Conservation (phyloP, 2,329 filamentous ascomycete genomes). For the Xylariaceae sp. region DNA sequence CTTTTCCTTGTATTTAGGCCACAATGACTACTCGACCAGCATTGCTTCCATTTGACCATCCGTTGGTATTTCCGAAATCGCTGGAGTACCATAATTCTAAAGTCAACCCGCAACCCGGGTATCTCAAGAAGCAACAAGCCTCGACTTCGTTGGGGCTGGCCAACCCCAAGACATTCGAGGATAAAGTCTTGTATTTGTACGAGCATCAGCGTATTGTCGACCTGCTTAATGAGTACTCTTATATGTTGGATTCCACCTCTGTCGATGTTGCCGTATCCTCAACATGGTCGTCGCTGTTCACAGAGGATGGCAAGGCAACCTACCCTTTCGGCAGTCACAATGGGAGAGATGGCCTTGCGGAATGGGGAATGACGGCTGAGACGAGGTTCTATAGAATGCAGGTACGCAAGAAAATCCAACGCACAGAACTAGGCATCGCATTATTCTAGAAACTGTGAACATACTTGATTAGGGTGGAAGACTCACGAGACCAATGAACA, state of each 20-base stretch:
- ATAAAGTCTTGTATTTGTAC: conserved; percentile 1
- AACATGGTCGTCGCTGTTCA: conserved; percentile 3
- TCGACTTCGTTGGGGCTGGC: background rate
- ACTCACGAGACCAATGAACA: background rate
- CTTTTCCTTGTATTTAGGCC: background rate
- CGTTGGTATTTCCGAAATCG: conserved; percentile 1
- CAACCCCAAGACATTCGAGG: background rate
- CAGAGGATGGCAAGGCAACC: conserved; percentile 1
- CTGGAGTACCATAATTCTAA: background rate
- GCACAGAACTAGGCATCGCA: too few relatives aligned
- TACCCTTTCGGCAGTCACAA: conserved; percentile 6
- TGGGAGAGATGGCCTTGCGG: conserved; percentile 1
- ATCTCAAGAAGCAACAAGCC: background rate
- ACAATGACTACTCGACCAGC: background rate
- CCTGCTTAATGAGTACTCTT: conserved; percentile 2
- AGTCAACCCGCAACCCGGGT: conserved; percentile 7
- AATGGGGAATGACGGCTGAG: conserved; percentile 6
- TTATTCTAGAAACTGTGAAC: too few relatives aligned
- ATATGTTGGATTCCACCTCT: background rate
- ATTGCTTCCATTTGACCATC: conserved; percentile 4
- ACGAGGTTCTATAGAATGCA: conserved; percentile 6
- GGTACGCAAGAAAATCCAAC: background rate
- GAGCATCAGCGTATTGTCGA: conserved; percentile 5
- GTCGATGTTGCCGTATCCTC: background rate
- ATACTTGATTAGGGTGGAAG: too few relatives aligned